Base-by-base conservation (phyloP, 805 yeast species). In the Blastobotrys terrestris region DNA sequence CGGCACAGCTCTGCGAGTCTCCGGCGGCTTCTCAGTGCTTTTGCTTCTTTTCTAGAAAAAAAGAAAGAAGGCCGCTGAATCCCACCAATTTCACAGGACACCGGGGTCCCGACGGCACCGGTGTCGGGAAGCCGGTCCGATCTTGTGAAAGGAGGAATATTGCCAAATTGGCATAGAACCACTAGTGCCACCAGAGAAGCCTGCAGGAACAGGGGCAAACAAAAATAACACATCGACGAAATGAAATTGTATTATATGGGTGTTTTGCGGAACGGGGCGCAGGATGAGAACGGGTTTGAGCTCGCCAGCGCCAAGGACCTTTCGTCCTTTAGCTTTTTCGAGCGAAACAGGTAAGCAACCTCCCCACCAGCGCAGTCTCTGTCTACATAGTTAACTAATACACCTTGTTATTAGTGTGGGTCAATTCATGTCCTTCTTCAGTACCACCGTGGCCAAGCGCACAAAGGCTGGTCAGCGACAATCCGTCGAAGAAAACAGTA, bases 231-330 rank as follows among this genome's bases (percentile, higher is more conserved):
- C 26, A 46, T 26, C 5, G 35, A 26, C 35, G 35, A 15, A 13
- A 94, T 94, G 99, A 90, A 89, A 78, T 78, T 94, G 55, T 90
- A 83, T 71, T 92, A 91, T 70, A 83, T 94, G 58, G 98, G 97
- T 46, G 79, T 94, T 48, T 75, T 92, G 56, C 84, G 88, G 63
- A 81, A 83, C 55, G 66, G 69, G 21, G 76, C 71, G 6, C 77
- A 76, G 44, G 71, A 69, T 35, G 81, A 77, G 45, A 78, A 79
- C 63, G 84, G 95, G 16, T 69, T 88, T 45, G 96, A 89, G 70
- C 77, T 94, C 50, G 73, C 89, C 4, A 77, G 85, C 31, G 90
- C 90, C 22, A 81, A 86, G 62, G 97, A 94, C 65, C 77, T 94
- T 55, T 77, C 89, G 21, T 85, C 84, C 60, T 92, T 92, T 71